Conservation (phyloP, 2,329 filamentous ascomycete species). For the Dichotomopilus funicola region DNA sequence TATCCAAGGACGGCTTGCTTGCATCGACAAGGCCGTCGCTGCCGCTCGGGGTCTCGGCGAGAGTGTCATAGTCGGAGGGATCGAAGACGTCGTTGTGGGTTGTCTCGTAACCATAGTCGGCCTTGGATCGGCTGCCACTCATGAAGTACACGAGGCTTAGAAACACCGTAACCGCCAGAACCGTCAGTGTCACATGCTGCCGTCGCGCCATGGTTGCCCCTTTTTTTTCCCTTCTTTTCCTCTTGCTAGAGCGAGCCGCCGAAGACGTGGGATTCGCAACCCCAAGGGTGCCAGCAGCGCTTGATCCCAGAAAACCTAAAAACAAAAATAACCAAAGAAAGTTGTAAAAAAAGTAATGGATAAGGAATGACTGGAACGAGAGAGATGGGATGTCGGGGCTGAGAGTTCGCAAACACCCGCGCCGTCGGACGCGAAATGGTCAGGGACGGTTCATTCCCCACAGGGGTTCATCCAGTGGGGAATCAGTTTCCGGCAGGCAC, state of each 20-base stretch:
- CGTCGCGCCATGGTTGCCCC: constrained; percentile 43
- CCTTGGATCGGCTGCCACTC: constrained; percentile 28
- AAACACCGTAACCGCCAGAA: constrained; percentile 50
- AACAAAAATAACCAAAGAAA: neutral
- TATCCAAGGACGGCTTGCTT: constrained; percentile 30
- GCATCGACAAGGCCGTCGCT: constrained; percentile 2
- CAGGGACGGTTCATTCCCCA: no score
- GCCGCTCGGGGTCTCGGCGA: constrained; percentile 10
- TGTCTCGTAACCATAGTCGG: constrained; percentile 2
- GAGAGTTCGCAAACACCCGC: neutral
- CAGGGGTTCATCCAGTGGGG: no score
- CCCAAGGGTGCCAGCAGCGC: no score
- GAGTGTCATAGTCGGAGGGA: constrained; percentile 10
- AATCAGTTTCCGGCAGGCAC: no score
- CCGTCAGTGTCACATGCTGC: constrained; percentile 46
- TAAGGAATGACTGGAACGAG: neutral
- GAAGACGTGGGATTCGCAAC: neutral
- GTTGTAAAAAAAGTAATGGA: neutral
- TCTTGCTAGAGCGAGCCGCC: neutral
- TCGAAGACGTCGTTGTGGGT: neutral
- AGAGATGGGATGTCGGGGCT: neutral
- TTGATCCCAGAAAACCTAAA: neutral
- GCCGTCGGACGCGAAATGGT: no score
- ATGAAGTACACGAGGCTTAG: constrained; percentile 54
- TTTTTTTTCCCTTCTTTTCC: neutral